phyloP scores from a whole-genome alignment of 441 rosid species.

The Dalechampia spathulata region DNA sequence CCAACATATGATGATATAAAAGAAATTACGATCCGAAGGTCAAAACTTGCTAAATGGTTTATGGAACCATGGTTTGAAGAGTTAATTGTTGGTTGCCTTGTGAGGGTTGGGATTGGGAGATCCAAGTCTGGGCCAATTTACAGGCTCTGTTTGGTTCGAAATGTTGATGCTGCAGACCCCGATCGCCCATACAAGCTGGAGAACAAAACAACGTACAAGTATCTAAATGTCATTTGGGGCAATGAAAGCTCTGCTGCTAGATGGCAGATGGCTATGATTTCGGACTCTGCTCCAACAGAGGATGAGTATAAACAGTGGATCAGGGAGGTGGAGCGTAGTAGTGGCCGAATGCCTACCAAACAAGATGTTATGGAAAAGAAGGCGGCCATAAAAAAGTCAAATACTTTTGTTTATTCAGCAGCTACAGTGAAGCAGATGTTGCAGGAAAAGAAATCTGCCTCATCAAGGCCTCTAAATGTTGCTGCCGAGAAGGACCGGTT shows the following conservation, averaged over 20 bases:
- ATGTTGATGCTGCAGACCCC: slow-evolving; percentile 88
- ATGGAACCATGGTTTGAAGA: slow-evolving; percentile 99
- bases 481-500: slow-evolving; percentile 95
- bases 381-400: slow-evolving; percentile 59
- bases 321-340: slow-evolving; percentile 74
- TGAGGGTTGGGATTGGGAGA: slow-evolving; percentile 87
- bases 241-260: slow-evolving; percentile 86
- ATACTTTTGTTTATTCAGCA: slow-evolving; percentile 78
- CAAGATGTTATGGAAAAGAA: slow-evolving; percentile 83
- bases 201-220: slow-evolving; percentile 71
- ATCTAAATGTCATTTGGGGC: slow-evolving; percentile 84
- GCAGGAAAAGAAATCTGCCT: slow-evolving; percentile 88
- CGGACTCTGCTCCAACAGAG: slow-evolving; percentile 85
- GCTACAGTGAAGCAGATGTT: slow-evolving; percentile 94
- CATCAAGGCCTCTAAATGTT: slow-evolving; percentile 73
- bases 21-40: slow-evolving; percentile 78
- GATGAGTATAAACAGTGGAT: slow-evolving; percentile 83
- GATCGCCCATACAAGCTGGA: slow-evolving; percentile 74
- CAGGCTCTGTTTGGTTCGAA: slow-evolving; percentile 78
- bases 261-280: slow-evolving; percentile 99
- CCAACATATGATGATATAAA: slow-evolving; percentile 72
- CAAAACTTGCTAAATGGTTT: slow-evolving; percentile 92
- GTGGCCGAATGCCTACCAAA: slow-evolving; percentile 79
- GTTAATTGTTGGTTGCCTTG: slow-evolving; percentile 90
- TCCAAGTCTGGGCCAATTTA: slow-evolving; percentile 71